phyloP scores from a whole-genome alignment of 228 moss, liverwort and hornwort species.

The Sphagnum fallax region DNA sequence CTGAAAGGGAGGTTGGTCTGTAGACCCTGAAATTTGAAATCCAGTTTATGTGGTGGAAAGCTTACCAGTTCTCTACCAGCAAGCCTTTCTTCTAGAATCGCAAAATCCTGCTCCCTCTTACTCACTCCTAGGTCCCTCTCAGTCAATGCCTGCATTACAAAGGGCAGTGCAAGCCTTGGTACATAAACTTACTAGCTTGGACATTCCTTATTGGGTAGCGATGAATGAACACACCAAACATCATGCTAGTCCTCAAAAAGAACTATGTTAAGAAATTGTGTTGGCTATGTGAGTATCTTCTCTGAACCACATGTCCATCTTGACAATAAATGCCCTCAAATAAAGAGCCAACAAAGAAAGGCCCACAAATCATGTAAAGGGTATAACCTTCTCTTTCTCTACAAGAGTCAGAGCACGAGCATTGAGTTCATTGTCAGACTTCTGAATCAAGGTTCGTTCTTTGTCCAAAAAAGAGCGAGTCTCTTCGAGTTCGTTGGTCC shows the following conservation, averaged over 20 bases:
- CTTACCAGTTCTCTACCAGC: conserved; percentile 59
- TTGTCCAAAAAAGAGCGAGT: conserved; percentile 54
- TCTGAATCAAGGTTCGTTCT: conserved; percentile 54
- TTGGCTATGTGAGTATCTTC: no score
- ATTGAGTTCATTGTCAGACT: conserved; percentile 59
- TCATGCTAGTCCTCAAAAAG: no score
- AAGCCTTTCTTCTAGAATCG: conserved; percentile 63
- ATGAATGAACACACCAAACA: no score
- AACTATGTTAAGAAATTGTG: no score
- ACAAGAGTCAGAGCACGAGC: conserved; percentile 35
- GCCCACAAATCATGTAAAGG: background rate
- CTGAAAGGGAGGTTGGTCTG: no score
- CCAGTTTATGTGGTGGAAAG: background rate
- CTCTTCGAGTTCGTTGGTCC: conserved; percentile 49
- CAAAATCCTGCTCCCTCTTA: conserved; percentile 69
- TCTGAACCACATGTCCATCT: background rate
- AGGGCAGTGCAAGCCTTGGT: no score
- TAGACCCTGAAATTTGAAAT: no score
- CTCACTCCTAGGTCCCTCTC: conserved; percentile 49
- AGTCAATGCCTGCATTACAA: conserved; percentile 27
- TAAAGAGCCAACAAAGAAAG: background rate
- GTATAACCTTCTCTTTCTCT: conserved; percentile 63
- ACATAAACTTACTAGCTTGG: background rate
- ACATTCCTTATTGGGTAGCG: conserved; percentile 3
- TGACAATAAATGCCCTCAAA: background rate